phyloP scores from a whole-genome alignment of 306 rosid genomes.

The Rubus parviflorus region DNA sequence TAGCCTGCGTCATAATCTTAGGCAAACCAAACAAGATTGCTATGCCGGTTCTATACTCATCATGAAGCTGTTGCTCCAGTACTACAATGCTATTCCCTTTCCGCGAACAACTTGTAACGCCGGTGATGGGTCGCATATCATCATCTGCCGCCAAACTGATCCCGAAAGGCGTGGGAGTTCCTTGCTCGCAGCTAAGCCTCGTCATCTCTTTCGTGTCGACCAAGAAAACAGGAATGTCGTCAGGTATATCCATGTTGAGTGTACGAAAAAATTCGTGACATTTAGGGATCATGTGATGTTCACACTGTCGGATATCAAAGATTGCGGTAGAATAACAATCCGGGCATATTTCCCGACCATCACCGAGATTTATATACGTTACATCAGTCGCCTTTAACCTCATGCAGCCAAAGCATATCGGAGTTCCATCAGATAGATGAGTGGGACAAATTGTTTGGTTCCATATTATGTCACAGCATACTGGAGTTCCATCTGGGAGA shows the following conservation, averaged over 20 bases:
- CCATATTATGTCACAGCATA: neutral
- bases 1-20: conserved; percentile 3
- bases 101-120: neutral
- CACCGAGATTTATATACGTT: conserved; percentile 8
- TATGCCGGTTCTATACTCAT: neutral
- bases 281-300: neutral
- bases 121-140: neutral
- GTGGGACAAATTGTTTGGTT: neutral
- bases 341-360: neutral
- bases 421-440: conserved; percentile 5
- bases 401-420: neutral
- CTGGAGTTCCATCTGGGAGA: neutral
- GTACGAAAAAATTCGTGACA: neutral
- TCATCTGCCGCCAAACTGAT: neutral
- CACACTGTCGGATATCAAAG: neutral
- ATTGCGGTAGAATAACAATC: conserved; percentile 5
- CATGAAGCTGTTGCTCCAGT: neutral
- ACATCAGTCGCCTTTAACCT: neutral
- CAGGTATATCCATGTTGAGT: neutral
- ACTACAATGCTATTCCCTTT: neutral
- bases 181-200: neutral
- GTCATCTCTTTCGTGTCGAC: neutral
- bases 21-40: conserved; percentile 10
- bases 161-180: neutral
- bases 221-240: conserved; percentile 8